Conservation (phyloP, 2,329 filamentous ascomycete species). For the Colletotrichum sp. region DNA sequence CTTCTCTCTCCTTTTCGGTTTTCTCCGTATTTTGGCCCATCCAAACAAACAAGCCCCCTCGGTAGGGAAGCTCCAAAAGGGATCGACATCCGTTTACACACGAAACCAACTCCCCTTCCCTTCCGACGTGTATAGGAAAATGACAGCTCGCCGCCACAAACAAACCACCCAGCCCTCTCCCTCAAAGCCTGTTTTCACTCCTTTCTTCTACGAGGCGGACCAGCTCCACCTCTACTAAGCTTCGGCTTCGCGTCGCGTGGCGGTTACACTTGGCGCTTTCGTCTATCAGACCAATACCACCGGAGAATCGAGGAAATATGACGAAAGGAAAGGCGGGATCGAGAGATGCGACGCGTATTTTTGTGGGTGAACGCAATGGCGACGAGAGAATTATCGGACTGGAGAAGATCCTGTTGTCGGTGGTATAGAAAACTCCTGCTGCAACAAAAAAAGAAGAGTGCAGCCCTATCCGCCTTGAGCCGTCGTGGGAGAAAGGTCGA, state of each 20-base stretch:
- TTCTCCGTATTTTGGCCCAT: neutral
- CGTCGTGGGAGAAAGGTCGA: constrained; percentile 7
- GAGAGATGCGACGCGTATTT: constrained; percentile 3
- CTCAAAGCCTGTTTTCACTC: neutral
- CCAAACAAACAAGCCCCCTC: neutral
- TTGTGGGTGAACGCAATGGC: neutral
- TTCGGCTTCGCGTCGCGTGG: neutral
- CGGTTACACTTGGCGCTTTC: neutral
- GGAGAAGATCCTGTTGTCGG: neutral
- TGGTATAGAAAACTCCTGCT: constrained; percentile 19
- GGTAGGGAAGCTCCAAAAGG: neutral
- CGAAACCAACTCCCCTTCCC: neutral
- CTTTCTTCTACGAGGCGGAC: constrained; percentile 2
- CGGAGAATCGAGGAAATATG: constrained; percentile 2
- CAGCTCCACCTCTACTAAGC: neutral
- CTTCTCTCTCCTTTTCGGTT: neutral
- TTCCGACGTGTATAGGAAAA: neutral
- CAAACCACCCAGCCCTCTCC: neutral
- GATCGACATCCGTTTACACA: neutral
- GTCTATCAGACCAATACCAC: constrained; percentile 9
- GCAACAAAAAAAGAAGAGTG: neutral
- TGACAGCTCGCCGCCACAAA: constrained; percentile 6
- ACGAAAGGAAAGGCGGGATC: constrained; percentile 7
- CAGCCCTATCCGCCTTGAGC: constrained; percentile 6
- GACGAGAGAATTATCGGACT: constrained; percentile 1